Conservation (phyloP, 1,284 basidiomycete genomes). For the Rhodotorula sp. region DNA sequence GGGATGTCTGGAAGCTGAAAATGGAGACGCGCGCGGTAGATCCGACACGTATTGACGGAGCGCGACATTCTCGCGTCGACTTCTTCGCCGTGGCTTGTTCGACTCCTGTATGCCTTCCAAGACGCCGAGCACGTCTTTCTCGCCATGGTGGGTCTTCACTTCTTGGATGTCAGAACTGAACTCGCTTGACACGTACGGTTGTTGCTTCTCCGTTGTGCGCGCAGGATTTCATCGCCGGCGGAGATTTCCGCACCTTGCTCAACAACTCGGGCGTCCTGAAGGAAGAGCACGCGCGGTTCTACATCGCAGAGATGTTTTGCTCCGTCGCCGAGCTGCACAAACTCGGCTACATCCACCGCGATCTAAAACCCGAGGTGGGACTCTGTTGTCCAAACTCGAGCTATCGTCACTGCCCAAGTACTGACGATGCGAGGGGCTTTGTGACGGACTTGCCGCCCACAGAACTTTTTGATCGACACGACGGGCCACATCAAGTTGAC, state of each 20-base stretch:
- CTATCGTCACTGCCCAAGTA: too few relatives aligned
- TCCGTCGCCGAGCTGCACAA: conserved; percentile 88
- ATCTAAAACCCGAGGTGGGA: conserved; percentile 89
- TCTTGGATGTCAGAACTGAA: background rate
- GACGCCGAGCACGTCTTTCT: conserved; percentile 84
- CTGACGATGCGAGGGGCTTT: background rate
- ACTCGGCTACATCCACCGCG: conserved; percentile 93
- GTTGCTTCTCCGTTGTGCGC: background rate
- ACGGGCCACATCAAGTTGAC: conserved; percentile 97
- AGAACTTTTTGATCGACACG: conserved; percentile 97
- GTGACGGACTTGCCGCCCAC: conserved; percentile 3
- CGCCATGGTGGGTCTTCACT: conserved; percentile 63
- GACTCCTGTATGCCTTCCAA: conserved; percentile 90
- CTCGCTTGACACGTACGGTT: background rate
- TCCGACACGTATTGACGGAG: conserved; percentile 92
- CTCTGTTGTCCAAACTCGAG: background rate
- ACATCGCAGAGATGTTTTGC: conserved; percentile 93
- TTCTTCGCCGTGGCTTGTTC: conserved; percentile 91
- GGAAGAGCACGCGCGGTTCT: conserved; percentile 90
- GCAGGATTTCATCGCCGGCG: conserved; percentile 89
- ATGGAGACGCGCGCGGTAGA: conserved; percentile 52
- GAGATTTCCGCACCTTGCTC: conserved; percentile 88
- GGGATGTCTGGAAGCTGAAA: background rate
- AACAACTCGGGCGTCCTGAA: conserved; percentile 96
- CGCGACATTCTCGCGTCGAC: conserved; percentile 93